Percentiles rank a stretch among this genome's conserved stretches.
Conservation (phyloP, 768 basidiomycete genomes). For the Psilocybe tampanensis region DNA sequence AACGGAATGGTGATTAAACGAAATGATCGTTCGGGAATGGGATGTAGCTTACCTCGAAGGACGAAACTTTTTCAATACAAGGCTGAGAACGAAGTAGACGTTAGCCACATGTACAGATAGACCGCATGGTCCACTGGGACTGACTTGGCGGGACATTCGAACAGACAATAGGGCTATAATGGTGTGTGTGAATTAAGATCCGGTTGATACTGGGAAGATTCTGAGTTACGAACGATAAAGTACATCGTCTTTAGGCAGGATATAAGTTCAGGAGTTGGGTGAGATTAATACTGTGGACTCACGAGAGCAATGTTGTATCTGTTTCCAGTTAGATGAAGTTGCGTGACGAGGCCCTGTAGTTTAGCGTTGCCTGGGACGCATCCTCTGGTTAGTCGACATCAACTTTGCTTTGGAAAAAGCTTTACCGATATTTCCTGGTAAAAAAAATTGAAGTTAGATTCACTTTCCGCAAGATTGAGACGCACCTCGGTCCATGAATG, state of each 20-base stretch:
- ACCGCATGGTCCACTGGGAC: constrained; percentile 8
- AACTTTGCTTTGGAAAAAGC: not conserved
- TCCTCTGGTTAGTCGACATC: not conserved
- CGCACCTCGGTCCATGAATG: constrained; percentile 65
- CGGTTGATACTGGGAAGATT: not conserved
- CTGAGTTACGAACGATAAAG: constrained; percentile 54
- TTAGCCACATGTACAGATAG: constrained; percentile 10
- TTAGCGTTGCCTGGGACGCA: constrained; percentile 58
- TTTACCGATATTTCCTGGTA: constrained; percentile 58
- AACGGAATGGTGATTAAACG: constrained; percentile 4
- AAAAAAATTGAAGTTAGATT: not conserved
- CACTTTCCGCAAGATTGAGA: not conserved
- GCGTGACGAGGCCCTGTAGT: constrained; percentile 58
- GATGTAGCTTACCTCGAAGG: constrained; percentile 53
- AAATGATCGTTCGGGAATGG: not conserved
- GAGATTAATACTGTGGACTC: constrained; percentile 2
- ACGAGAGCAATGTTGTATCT: constrained; percentile 72
- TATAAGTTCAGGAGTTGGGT: not conserved
- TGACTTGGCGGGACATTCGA: constrained; percentile 74
- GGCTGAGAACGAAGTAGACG: constrained; percentile 23
- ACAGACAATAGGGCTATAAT: constrained; percentile 56
- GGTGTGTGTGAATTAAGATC: not conserved
- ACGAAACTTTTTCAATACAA: constrained; percentile 63
- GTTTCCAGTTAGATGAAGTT: constrained; percentile 59
- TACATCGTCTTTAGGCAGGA: constrained; percentile 56